Base-by-base conservation (phyloP, 768 basidiomycete species). In the Podaxis pistillaris region DNA sequence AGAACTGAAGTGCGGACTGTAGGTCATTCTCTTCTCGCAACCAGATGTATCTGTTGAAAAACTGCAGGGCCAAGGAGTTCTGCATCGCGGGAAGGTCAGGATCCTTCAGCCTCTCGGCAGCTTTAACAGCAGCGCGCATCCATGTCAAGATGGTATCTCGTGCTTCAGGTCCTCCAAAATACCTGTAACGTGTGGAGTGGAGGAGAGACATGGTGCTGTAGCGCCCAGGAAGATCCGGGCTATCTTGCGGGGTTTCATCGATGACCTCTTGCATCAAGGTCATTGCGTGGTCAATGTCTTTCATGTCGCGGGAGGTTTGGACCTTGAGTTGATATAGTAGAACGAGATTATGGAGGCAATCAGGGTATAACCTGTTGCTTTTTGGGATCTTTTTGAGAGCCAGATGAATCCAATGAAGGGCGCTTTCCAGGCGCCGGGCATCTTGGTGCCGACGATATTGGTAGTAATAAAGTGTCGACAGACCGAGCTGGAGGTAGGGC, bases 11-110 rank as follows among this genome's bases (percentile, higher is more conserved):
- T n/a, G 46, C 44, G 4, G 57, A 49, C 5, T 33, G 28, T 28
- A 58, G 33, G 28, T 58, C 56, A 19, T 5, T 22, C 17, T 58
- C 56, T 4, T 58, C 30, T 15, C 28, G 56, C 19, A 58, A n/a
- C 44, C 56, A 58, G 44, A 58, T 46, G 28, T 47, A 58, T 8
- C 44, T n/a, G 26, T 58, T 57, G 24, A 57, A 46, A 33, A 41
- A 57, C 9, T 47, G 41, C 28, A 47, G 26, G 11, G 56, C 56
- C 6, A 58, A 22, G 2, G 28, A 47, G 26, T 47, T n/a, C 19
- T 58, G 46, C 44, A 58, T n/a, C 24, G 44, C 56, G 4, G 41
- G 44, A 46, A 58, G 41, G 15, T 46, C 44, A 6, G 56, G 19
- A 12, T 30, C 44, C 11, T 47, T 37, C 53, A 37, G n/a, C 36